Evolutionary conservation across 768 basidiomycete genomes (phyloP), one percentile per base, ranked within the genome.

Genomic region (Neoboletus magnificus): DNA sequence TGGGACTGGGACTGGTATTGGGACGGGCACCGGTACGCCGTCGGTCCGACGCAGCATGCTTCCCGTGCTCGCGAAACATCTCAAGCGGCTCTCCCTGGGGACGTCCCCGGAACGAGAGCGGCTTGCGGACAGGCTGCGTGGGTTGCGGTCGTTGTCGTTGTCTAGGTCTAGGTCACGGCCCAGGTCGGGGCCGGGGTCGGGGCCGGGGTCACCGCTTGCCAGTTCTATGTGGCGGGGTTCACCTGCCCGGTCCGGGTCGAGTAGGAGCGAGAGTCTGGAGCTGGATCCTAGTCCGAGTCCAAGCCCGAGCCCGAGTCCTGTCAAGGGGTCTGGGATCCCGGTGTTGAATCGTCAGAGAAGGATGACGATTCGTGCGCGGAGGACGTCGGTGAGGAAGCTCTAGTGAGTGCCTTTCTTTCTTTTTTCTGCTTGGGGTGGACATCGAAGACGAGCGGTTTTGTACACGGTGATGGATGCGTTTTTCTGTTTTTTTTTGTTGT

Each of bases 41-140:
- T 60, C 66, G 20, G n/a, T 60, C 8, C 57, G 60, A 35, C 59
- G 63, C 13, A 70, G 67, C 50, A 70, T 71, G 67, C 66, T 68
- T 5, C 70, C 68, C 13, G 60, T 71, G 2, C 57, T 65, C 33
- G 62, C 57, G 27, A 68, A 62, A n/a, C 68, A 62, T 25, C 54
- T 71, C 30, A 51, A 55, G 5, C 55, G 68, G 2, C 68, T 71
- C 47, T 63, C 65, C 39, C 59, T 64, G 1, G 42, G 52, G 11
- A 9, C 40, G 15, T 61, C 67, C 11, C 67, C 59, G 0, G 63
- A 64, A 22, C 67, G 65, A n/a, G 67, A 60, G 23, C 53, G 57
- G 1, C 45, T 70, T 12, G 36, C 70, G 32, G 56, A 59, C 22
- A 71, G 52, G 49, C 29, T 69, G 13, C 68, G 68, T 12, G 60